Base-by-base conservation (phyloP, 805 yeast genomes). In the Candida caryicola region DNA sequence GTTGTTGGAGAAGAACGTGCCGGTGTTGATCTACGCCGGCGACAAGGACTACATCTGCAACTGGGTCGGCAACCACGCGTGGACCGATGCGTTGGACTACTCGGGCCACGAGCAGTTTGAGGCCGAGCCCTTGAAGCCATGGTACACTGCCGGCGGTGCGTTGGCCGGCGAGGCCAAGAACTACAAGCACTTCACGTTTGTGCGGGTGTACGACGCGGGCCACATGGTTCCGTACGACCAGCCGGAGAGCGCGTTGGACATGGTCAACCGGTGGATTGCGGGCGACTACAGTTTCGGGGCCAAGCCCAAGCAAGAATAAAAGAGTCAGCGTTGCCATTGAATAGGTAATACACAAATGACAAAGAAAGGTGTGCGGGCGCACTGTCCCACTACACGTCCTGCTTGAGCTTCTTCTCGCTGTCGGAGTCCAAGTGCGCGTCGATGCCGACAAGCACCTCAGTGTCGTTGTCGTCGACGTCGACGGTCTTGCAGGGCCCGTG, bases 1-100 rank as follows among this genome's bases (percentile, higher is more conserved):
- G 50, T 43, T 73, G 43, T 32, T 69, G 40, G 72, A 69, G 38
- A 44, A 54, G 15, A 63, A 50, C 21, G 37, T 69, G 32, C 73
- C 73, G 2, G 73, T 69, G 5, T 60, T 69, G 40, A 41, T 68
- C 10, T 69, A 67, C 40, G 71, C 73, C 21, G 74, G 74, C 40
- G 74, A 68, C 48, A 68, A 67, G 50, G 74, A 69, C 45, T 66
- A 54, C 43, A 68, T 66, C 41, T 69, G 74, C 49, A 69, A 69
- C 51, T 69, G 74, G 74, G 46, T 69, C 37, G 74, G 73, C 31
- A 59, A 67, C 49, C 52, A 62, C 23, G 72, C 68, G 19, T 64
- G 63, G 55, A 57, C 60, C 19, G 66, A 65, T 31, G 50, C 48
- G 9, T 49, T 52, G 39, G 51, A 47, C 27, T 52, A 50, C 38